Conservation (phyloP, 2,329 filamentous ascomycete species). For the Xylariaceae sp. region DNA sequence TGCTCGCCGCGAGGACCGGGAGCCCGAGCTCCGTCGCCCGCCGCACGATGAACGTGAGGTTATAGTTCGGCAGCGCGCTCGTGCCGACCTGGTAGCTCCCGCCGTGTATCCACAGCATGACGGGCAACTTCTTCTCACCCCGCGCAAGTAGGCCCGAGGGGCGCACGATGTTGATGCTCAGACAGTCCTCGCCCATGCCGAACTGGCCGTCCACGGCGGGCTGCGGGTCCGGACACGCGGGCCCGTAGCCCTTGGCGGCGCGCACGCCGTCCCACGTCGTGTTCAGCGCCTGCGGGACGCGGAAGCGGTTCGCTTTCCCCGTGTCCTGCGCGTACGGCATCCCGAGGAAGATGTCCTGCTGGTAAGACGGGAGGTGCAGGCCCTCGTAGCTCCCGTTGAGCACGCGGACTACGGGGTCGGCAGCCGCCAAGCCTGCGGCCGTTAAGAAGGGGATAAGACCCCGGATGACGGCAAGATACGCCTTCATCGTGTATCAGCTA, state of each 20-base stretch:
- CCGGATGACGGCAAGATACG: too few species aligned
- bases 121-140: constrained; percentile 31
- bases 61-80: constrained; percentile 56
- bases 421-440: neutral
- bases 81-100: constrained; percentile 38
- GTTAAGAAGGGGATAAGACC: too few species aligned
- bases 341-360: constrained; percentile 52
- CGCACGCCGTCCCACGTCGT: constrained; percentile 46
- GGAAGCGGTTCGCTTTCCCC: constrained; percentile 43
- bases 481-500: neutral
- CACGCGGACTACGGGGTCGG: constrained; percentile 31
- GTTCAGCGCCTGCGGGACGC: constrained; percentile 45
- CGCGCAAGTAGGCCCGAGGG: constrained; percentile 27
- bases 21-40: constrained; percentile 50
- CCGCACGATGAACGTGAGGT: constrained; percentile 63
- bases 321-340: constrained; percentile 49
- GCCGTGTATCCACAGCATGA: constrained; percentile 44
- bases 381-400: constrained; percentile 48
- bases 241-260: constrained; percentile 51
- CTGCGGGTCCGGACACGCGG: constrained; percentile 39
- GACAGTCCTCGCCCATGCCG: constrained; percentile 42
- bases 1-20: constrained; percentile 53
- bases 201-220: constrained; percentile 25
- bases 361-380: constrained; percentile 39
- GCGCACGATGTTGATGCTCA: constrained; percentile 43